Percentiles rank a stretch among this genome's conserved stretches.
phyloP scores from a whole-genome alignment of 495 filamentous ascomycete species.

The Acidiella bohemica region DNA sequence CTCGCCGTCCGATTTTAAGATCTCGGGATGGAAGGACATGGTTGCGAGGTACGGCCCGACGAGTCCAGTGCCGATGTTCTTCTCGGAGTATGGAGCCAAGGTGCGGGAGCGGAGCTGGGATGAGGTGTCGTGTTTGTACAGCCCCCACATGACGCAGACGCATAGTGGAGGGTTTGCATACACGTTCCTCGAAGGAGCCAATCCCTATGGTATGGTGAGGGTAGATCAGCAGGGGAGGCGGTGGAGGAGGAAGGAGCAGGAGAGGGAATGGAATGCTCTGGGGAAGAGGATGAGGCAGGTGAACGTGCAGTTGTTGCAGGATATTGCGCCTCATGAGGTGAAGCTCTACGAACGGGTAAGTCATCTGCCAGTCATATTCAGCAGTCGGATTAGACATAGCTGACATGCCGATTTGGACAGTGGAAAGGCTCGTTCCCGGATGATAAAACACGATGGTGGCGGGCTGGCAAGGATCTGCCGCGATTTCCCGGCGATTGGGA shows the following conservation, averaged over 20 bases:
- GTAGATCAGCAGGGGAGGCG: neutral
- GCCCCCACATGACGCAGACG: constrained; percentile 7
- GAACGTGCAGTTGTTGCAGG: neutral
- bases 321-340: neutral
- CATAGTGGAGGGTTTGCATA: constrained; percentile 7
- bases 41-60: neutral
- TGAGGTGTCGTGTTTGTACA: constrained; percentile 5
- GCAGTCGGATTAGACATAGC: too few species aligned
- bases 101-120: constrained; percentile 1
- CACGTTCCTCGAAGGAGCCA: constrained; percentile 1
- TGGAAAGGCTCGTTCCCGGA: constrained; percentile 7
- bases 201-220: neutral
- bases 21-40: constrained; percentile 7
- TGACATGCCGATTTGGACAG: too few species aligned
- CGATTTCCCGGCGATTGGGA: neutral
- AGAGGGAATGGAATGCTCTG: too few species aligned
- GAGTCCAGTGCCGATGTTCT: neutral
- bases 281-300: neutral
- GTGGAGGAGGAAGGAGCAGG: neutral
- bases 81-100: constrained; percentile 2
- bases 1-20: constrained; percentile 1
- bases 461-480: neutral
- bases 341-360: constrained; percentile 9
- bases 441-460: neutral
- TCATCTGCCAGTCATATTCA: too few species aligned